Base-by-base conservation (phyloP, 345 rosid species). In the Kandelia obovata region DNA sequence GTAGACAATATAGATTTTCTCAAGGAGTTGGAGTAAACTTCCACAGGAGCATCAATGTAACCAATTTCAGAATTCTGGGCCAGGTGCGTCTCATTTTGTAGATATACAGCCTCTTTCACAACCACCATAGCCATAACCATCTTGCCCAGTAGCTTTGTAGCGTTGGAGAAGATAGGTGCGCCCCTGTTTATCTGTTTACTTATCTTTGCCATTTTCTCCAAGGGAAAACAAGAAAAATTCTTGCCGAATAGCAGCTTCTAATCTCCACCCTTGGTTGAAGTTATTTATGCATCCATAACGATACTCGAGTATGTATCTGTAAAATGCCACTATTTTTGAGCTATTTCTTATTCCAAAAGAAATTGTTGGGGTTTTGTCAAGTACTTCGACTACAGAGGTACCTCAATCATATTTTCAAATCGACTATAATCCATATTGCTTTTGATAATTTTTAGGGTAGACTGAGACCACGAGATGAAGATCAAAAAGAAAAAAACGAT, bases 1-100 rank as follows among this genome's bases (percentile, higher is more conserved):
- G 97, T 94, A 64, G 98, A 91, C 82, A 91, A 91, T 67, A 84
- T 89, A 35, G 97, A 91, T 66, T 89, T 94, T 76, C 79, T 88
- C 70, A 91, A 91, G 84, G 98, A 94, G 68, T 66, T 94, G 75
- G 98, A 94, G 79, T 91, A 88, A 89, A 82, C 64, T 68, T 74
- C 58, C 30, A 11, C 51, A 73, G 59, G 59, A 66, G 57, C 52
- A 61, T 67, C 58, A 58, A 34, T 2, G 2, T 56, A 27, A 43
- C 59, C 59, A 56, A 56, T 11, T 56, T 25, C 26, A 56, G 59
- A 21, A 8, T 56, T 62, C 1, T 1, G 46, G 62, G 64, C 60
- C 52, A 58, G 68, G 63, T 5, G 16, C 10, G 13, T 68, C 35
- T 68, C 72, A 67, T 71, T 78, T 81, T 77, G 88, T 79, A 73